Evolutionary conservation across 768 basidiomycete species (phyloP), one percentile per base, ranked within the genome.

Genomic region (button mushroom (Agaricus bisporus)): DNA sequence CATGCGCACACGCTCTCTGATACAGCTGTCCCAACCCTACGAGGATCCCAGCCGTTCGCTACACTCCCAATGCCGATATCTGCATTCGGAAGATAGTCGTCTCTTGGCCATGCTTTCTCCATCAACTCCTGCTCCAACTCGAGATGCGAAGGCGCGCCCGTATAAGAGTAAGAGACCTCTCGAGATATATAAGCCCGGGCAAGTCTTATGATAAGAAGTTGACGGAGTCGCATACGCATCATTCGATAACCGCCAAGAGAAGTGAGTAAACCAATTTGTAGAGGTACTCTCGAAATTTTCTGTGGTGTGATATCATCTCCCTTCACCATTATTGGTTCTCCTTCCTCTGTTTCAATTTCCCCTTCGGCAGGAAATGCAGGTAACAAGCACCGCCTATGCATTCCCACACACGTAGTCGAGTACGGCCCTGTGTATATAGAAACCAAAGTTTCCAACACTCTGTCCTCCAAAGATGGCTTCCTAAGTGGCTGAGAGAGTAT

Each of bases 61-160:
- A 65, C 64, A 3, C 63, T 59, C 1, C 68, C 67, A 8, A 64
- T 54, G 20, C 53, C 53, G 15, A 48, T 48, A 36, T 41, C 47
- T 11, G 63, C 62, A 20, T 63, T 62, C 5, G 66, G 52, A 4
- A 63, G 56, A 44, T 66, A 66, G 20, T 87, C 85, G 41, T 86
- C 80, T 60, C 81, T 83, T 1, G 84, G 75, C 86, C 85, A 89
- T 0, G 85, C 86, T 2, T 78, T 76, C 59, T 88, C 85, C 77
- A 88, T 78, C 55, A 88, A 64, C 15, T 83, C 83, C 41, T 70
- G 71, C 53, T 82, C 83, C 8, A 89, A 65, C 49, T 81, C 80
- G 61, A 86, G 71, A 41, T 80, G 74, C 0, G 75, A 74, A 0
- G 83, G 81, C 1, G 77, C 79, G 11, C 85, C 86, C 1, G 85